Base-by-base conservation (phyloP, 805 yeast genomes). In the Sugiyamaella smithiae region DNA sequence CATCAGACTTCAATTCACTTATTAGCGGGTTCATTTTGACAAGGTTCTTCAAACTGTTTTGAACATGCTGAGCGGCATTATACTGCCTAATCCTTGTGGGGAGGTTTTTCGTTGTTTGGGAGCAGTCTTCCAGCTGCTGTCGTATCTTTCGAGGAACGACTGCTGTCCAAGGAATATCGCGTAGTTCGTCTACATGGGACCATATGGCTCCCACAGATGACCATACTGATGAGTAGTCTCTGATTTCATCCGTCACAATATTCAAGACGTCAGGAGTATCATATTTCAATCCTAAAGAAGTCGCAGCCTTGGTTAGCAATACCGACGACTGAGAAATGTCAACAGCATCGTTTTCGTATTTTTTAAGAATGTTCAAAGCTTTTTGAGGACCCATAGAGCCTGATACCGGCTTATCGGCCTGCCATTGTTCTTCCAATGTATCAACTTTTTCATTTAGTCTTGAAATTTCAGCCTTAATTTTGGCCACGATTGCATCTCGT, bases 211-310 rank as follows among this genome's bases (percentile, higher is more conserved):
- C 76, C 29, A 88, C 69, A 0, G 84, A 70, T 1, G 71, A 57
- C 95, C 95, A 87, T 1, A 84, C 88, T 1, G 74, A 58, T 49
- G 71, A 75, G 31, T 83, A 70, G 41, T 83, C 85, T 0, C 55
- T 49, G 1, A 85, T 65, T 53, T 86, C 93, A 2, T 70, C 74
- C 0, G 61, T 19, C 2, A 75, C 57, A 0, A 57, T 57, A 0
- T 56, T 52, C 55, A 63, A 12, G 0, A 63, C 45, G 0, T 54
- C 53, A 1, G 74, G 46, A 0, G 72, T 68, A 5, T 35, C 38
- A 7, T 35, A 35, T 35, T 14, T 14, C 0, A 71, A 55, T 19
- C 62, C 67, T 23, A 73, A 65, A 14, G 67, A 55, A 7, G 33
- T 49, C 3, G 65, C 69, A 1, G 80, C 76, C 12, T 60, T 52